Conservation (phyloP, 208 protist species). For the Balamuthia mandrillaris region DNA sequence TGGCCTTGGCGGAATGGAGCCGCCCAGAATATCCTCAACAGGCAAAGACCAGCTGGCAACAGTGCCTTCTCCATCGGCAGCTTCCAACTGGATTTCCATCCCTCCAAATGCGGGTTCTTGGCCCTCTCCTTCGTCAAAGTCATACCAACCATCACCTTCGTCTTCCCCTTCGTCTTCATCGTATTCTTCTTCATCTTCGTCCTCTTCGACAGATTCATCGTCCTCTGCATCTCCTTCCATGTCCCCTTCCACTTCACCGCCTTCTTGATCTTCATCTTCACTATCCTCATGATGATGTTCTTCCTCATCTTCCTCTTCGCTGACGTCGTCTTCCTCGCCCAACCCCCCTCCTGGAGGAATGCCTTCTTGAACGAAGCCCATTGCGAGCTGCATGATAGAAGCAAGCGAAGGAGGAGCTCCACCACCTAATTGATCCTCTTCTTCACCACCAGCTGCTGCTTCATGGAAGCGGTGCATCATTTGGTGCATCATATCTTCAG, state of each 20-base stretch:
- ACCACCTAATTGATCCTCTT: too few relatives aligned
- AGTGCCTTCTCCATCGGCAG: neutral
- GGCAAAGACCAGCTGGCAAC: neutral
- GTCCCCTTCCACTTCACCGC: neutral
- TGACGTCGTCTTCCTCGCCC: neutral
- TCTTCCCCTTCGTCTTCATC: neutral
- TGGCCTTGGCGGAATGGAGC: too few relatives aligned
- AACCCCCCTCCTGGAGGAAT: neutral
- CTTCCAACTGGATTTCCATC: neutral
- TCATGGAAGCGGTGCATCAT: too few relatives aligned
- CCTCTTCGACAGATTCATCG: neutral
- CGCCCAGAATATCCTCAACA: slow-evolving; percentile 12
- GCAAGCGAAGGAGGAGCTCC: too few relatives aligned
- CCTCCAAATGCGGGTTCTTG: neutral
- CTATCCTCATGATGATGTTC: neutral
- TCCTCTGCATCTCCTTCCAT: neutral
- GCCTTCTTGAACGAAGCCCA: too few relatives aligned
- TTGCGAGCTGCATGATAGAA: too few relatives aligned
- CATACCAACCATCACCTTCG: neutral
- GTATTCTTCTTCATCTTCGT: neutral
- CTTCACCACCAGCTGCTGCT: too few relatives aligned
- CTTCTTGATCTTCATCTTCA: slow-evolving; percentile 3
- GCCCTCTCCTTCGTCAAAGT: neutral
- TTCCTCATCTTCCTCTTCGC: neutral
- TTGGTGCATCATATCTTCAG: too few relatives aligned